These are phyloP conservation scores for Cryptococcus wingfieldii DNA, from an alignment of 1,284 basidiomycete species.

Conservation along the genomic window DNA sequence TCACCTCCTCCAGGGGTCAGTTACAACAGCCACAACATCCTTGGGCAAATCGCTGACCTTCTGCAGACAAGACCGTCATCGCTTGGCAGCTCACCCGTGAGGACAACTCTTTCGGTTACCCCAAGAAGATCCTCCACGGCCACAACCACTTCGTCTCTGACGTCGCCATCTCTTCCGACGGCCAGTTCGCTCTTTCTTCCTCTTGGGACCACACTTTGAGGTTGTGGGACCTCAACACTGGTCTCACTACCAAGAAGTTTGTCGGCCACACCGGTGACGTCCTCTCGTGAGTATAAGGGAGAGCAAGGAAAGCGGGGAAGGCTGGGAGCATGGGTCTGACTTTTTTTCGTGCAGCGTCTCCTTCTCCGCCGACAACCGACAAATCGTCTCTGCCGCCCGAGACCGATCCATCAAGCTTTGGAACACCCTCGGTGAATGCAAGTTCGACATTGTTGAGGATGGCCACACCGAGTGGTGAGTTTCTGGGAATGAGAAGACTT, in stretches of 20 bases:
- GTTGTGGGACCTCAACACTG: slow-evolving; percentile 97
- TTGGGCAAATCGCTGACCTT: not conserved
- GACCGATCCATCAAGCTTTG: slow-evolving; percentile 99
- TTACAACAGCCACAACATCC: slow-evolving; percentile 15
- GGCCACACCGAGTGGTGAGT: slow-evolving; percentile 88
- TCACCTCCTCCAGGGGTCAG: slow-evolving; percentile 92
- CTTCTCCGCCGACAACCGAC: slow-evolving; percentile 95
- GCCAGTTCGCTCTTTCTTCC: slow-evolving; percentile 97
- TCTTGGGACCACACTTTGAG: slow-evolving; percentile 99
- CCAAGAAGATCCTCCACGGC: slow-evolving; percentile 95
- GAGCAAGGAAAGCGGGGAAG: not conserved
- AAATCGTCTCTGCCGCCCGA: slow-evolving; percentile 97
- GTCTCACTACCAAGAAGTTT: slow-evolving; percentile 89
- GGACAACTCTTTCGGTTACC: slow-evolving; percentile 82
- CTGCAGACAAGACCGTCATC: slow-evolving; percentile 98
- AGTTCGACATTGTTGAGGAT: slow-evolving; percentile 99
- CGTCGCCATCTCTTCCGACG: slow-evolving; percentile 96
- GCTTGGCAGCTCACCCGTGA: slow-evolving; percentile 98
- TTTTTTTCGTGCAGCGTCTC: slow-evolving; percentile 57
- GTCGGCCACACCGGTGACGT: slow-evolving; percentile 98
- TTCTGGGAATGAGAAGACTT: not conserved
- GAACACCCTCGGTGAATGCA: slow-evolving; percentile 99
- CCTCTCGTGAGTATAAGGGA: slow-evolving; percentile 58
- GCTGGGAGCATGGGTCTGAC: not conserved
- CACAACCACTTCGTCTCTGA: slow-evolving; percentile 99